Evolutionary conservation across 306 rosid genomes (phyloP), one percentile per base, ranked within the genome.

Genomic region (Rosa chinensis): DNA sequence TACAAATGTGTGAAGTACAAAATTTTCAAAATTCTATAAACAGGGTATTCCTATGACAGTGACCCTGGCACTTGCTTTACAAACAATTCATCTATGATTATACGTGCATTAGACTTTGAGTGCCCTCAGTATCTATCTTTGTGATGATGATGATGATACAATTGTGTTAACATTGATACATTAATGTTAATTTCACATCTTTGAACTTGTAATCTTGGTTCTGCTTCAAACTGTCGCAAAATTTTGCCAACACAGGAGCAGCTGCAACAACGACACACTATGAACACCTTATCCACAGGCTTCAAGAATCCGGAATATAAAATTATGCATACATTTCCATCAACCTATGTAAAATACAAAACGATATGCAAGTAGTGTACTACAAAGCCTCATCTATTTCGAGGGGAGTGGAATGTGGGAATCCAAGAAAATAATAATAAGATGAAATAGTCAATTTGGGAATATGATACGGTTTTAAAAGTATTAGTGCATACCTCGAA

Each of bases 401-500:
- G 42, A 78, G 74, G 62, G 39, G 70, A 52, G 58, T 70, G 80
- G 76, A 78, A 44, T 71, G 63, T 81, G 73, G 80, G 64, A 83
- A 77, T 32, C 67, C 45, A 70, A 40, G 55, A 32, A 80, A 48
- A 71, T 66, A 17, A n/a, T 16, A 21, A 48, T 11, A 35, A 73
- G 48, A 79, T 44, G 49, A 16, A 39, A 50, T 20, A n/a, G 76
- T 39, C 25, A n/a, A 66, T 49, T 37, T 16, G 67, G 66, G 85
- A 73, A 64, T 52, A 72, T 25, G 5, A 21, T 64, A 32, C 56
- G 47, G 59, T 50, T 43, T 43, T 67, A 42, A 72, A 76, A 40
- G 81, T 66, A 45, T 16, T 6, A 77, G 50, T 40, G 73, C 88
- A 85, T 82, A 88, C 97, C 91, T 83, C 40, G 47, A 61, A 76